Percentiles rank a stretch among this genome's conserved stretches.
phyloP scores from a whole-genome alignment of 495 filamentous ascomycete genomes.

The Penicillium taxi region DNA sequence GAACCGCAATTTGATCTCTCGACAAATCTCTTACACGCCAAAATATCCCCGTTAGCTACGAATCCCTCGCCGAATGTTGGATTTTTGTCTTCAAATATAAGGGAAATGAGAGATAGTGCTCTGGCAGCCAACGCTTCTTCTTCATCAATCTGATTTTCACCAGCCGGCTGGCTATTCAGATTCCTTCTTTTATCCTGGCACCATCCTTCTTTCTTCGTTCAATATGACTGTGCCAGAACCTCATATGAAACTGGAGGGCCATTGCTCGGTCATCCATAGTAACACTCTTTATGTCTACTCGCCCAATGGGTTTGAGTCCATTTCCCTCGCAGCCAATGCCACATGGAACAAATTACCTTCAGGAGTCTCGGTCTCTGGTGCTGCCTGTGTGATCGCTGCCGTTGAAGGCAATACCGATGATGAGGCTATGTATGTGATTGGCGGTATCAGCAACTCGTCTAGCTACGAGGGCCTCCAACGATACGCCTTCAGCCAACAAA shows the following conservation, averaged over 20 bases:
- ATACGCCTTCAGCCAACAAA: slow-evolving; percentile 65
- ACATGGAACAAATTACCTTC: slow-evolving; percentile 57
- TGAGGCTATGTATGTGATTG: slow-evolving; percentile 73
- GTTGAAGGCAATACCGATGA: slow-evolving; percentile 47
- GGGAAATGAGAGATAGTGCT: slow-evolving; percentile 41
- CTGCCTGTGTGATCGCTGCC: slow-evolving; percentile 62
- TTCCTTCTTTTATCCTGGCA: slow-evolving; percentile 27
- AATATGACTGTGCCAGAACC: slow-evolving; percentile 61
- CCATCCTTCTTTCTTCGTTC: slow-evolving; percentile 11
- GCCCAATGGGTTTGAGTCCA: slow-evolving; percentile 62
- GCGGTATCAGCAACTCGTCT: slow-evolving; percentile 52
- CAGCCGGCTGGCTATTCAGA: slow-evolving; percentile 26
- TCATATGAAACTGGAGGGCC: slow-evolving; percentile 54
- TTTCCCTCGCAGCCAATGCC: slow-evolving; percentile 58
- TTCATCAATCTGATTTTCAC: slow-evolving; percentile 11
- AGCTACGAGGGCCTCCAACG: slow-evolving; percentile 73
- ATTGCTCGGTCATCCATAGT: slow-evolving; percentile 76
- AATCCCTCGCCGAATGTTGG: too few relatives aligned
- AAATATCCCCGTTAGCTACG: too few relatives aligned
- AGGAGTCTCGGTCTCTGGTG: slow-evolving; percentile 62
- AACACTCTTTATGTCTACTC: slow-evolving; percentile 84
- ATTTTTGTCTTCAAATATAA: too few relatives aligned
- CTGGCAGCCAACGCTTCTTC: slow-evolving; percentile 32
- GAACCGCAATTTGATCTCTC: neutral
- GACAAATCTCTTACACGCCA: neutral